phyloP scores from a whole-genome alignment of 1,139 yeast species.

The Yamadazyma membranifaciens region DNA sequence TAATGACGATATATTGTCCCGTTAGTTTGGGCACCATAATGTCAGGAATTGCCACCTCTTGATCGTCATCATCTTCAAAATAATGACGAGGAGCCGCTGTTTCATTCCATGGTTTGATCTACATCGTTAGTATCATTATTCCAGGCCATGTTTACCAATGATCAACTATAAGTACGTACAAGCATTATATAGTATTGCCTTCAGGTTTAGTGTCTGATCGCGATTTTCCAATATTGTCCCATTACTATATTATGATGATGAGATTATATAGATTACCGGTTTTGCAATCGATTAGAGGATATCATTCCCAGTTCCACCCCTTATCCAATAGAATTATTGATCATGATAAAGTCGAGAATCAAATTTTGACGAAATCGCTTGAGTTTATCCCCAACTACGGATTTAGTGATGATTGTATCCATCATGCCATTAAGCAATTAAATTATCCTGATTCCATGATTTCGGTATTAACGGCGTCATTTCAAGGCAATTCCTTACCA shows the following conservation, averaged over 20 bases:
- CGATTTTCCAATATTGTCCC: neutral
- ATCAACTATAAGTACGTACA: conserved; percentile 11
- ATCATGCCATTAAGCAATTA: conserved; percentile 58
- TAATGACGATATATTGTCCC: conserved; percentile 20
- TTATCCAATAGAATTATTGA: conserved; percentile 32
- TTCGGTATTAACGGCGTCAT: conserved; percentile 46
- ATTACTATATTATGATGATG: too few relatives aligned
- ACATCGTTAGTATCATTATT: conserved; percentile 12
- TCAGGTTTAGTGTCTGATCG: too few relatives aligned
- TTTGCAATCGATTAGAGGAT: conserved; percentile 10
- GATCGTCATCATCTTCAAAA: conserved; percentile 44
- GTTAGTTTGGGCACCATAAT: conserved; percentile 14
- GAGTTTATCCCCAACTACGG: conserved; percentile 67
- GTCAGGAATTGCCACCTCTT: conserved; percentile 15
- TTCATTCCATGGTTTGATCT: conserved; percentile 60
- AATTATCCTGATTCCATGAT: conserved; percentile 68
- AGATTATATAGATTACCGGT: neutral
- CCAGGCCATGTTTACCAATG: neutral
- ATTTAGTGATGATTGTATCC: conserved; percentile 60
- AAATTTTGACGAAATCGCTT: conserved; percentile 35
- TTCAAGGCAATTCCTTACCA: conserved; percentile 34
- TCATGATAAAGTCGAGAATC: conserved; percentile 29
- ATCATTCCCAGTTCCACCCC: conserved; percentile 40
- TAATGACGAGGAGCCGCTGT: conserved; percentile 53
- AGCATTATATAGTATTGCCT: conserved; percentile 10